Conservation (phyloP, 352 stramenopile genomes). For the Phytophthora brassicae region DNA sequence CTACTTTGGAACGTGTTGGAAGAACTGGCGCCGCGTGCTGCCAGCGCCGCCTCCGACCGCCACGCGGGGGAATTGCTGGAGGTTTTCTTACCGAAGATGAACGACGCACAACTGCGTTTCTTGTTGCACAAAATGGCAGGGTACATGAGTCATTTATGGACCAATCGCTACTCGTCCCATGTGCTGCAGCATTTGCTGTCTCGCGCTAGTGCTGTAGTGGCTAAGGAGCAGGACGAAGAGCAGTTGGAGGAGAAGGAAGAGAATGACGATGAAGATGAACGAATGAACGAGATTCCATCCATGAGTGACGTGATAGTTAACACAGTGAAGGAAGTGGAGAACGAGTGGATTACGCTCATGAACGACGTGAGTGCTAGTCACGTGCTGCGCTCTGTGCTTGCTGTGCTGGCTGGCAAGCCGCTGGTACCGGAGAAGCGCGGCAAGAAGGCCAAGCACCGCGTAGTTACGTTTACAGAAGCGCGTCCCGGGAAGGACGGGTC, state of each 20-base stretch:
- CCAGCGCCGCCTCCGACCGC: slow-evolving; percentile 74
- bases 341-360: slow-evolving; percentile 84
- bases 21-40: slow-evolving; percentile 70
- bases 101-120: slow-evolving; percentile 65
- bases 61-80: slow-evolving; percentile 74
- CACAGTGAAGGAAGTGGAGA: slow-evolving; percentile 75
- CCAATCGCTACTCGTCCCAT: slow-evolving; percentile 87
- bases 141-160: slow-evolving; percentile 84
- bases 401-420: slow-evolving; percentile 61
- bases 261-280: slow-evolving; percentile 56
- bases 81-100: slow-evolving; percentile 74
- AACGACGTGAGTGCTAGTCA: slow-evolving; percentile 87
- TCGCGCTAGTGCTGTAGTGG: slow-evolving; percentile 54
- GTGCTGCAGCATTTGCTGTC: slow-evolving; percentile 79
- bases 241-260: slow-evolving; percentile 39
- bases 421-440: slow-evolving; percentile 75
- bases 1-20: slow-evolving; percentile 84
- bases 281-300: slow-evolving; percentile 53
- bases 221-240: slow-evolving; percentile 28
- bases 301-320: slow-evolving; percentile 76
- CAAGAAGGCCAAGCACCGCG: slow-evolving; percentile 81
- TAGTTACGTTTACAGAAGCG: slow-evolving; percentile 59
- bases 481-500: slow-evolving; percentile 36
- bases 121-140: slow-evolving; percentile 79
- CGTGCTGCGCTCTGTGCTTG: slow-evolving; percentile 74